Evolutionary conservation across 305 asterid genomes (phyloP).

Genomic region (Ilex paraguariensis): DNA sequence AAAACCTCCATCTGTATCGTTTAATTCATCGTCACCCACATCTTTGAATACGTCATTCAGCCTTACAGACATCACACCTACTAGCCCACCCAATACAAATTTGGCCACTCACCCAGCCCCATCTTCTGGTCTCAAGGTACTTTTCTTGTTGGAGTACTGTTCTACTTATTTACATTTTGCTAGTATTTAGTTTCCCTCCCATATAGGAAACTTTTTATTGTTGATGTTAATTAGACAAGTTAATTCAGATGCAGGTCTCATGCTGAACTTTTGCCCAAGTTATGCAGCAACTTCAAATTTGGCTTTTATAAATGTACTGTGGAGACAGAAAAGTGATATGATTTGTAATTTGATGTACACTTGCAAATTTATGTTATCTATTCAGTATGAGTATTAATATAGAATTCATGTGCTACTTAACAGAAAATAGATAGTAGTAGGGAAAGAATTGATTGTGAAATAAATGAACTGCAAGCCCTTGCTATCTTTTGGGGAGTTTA

Average conservation of each 20-base stretch:
- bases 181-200: neutral
- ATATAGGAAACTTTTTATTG: neutral
- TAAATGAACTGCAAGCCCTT: no score
- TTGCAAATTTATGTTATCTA: no score
- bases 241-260: neutral
- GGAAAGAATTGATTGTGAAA: no score
- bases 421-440: no score
- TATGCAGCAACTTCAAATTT: neutral
- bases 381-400: no score
- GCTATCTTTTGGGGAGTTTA: no score
- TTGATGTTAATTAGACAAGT: neutral
- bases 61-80: constrained; percentile 84
- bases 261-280: neutral
- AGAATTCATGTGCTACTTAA: no score
- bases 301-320: neutral
- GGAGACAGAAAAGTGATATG: neutral
- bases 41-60: constrained; percentile 49
- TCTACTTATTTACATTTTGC: neutral
- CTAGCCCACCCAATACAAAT: constrained; percentile 60
- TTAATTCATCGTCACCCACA: constrained; percentile 56
- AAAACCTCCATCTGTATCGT: constrained; percentile 50
- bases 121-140: constrained; percentile 83
- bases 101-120: constrained; percentile 44
- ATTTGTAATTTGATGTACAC: no score
- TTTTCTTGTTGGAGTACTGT: constrained; percentile 8